Percentiles rank a stretch among this genome's conserved stretches.
phyloP scores from a whole-genome alignment of 345 rosid species.

The Pugionium cornutum region DNA sequence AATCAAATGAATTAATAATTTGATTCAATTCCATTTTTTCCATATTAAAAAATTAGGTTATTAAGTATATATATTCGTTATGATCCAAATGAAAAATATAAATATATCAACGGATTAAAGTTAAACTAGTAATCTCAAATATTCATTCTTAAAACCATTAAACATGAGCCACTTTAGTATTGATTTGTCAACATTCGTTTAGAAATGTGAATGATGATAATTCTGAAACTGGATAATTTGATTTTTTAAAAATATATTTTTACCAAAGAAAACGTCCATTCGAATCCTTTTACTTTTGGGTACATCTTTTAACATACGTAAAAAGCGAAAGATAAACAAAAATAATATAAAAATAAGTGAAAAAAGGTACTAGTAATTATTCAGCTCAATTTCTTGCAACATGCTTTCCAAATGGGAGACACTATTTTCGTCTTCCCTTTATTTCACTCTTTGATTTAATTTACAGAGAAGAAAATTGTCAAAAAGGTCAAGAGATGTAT shows the following conservation, averaged over 20 bases:
- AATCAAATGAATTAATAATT: no score
- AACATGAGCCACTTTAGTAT: no score
- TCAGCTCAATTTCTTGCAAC: constrained; percentile 37
- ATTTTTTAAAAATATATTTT: neutral
- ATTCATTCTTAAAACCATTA: no score
- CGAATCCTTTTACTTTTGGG: constrained; percentile 42
- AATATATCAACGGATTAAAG: no score
- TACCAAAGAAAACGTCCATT: constrained; percentile 25
- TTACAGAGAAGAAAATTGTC: constrained; percentile 1
- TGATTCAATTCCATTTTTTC: no score
- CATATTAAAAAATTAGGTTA: no score
- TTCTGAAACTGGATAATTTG: constrained; percentile 18
- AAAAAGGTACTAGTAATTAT: constrained; percentile 36
- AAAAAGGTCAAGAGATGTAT: constrained; percentile 8
- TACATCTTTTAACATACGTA: constrained; percentile 45
- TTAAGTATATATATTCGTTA: no score
- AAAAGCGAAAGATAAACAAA: constrained; percentile 39
- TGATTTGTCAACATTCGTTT: no score
- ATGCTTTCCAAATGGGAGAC: constrained; percentile 44
- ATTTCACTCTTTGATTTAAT: constrained; percentile 4
- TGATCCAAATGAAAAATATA: no score
- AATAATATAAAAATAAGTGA: constrained; percentile 20
- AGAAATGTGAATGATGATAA: constrained; percentile 5
- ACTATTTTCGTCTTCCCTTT: constrained; percentile 34
- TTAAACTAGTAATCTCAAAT: no score